Evolutionary conservation across 768 basidiomycete species (phyloP).

Genomic region (Mycena alexandri): DNA sequence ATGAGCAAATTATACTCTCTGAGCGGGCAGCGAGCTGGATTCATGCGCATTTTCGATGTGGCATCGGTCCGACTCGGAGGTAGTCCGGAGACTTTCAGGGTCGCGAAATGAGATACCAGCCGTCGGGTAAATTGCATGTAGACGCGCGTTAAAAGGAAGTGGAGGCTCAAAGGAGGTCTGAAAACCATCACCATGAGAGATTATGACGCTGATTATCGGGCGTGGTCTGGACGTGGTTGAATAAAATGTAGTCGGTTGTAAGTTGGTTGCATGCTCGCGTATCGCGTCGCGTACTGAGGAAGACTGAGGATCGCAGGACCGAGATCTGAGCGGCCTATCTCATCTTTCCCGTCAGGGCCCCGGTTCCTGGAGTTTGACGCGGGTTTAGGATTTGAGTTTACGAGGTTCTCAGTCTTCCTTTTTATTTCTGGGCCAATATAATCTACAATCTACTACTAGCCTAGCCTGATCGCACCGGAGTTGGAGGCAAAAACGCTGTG

Average conservation of each 20-base stretch:
- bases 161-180: not conserved
- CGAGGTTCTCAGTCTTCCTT: not conserved
- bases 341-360: slow-evolving; percentile 11
- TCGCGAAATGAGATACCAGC: not conserved
- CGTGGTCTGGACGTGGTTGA: no score
- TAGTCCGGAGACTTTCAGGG: slow-evolving; percentile 14
- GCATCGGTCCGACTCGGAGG: no score
- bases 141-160: not conserved
- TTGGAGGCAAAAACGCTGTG: no score
- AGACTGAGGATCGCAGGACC: slow-evolving; percentile 29
- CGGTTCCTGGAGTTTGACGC: slow-evolving; percentile 27
- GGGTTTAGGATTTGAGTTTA: slow-evolving; percentile 29
- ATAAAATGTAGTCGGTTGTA: not conserved
- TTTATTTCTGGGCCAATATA: slow-evolving; percentile 12
- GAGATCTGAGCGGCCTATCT: slow-evolving; percentile 13
- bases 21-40: slow-evolving; percentile 1
- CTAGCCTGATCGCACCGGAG: no score
- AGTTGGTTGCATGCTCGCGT: no score
- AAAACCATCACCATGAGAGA: slow-evolving; percentile 15
- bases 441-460: no score
- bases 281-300: not conserved
- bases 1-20: not conserved
- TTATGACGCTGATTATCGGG: slow-evolving; percentile 12
- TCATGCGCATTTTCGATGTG: no score
- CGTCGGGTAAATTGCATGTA: not conserved